Evolutionary conservation across 202 grass and related monocot genomes (phyloP).

Genomic region (Panicum virgatum): DNA sequence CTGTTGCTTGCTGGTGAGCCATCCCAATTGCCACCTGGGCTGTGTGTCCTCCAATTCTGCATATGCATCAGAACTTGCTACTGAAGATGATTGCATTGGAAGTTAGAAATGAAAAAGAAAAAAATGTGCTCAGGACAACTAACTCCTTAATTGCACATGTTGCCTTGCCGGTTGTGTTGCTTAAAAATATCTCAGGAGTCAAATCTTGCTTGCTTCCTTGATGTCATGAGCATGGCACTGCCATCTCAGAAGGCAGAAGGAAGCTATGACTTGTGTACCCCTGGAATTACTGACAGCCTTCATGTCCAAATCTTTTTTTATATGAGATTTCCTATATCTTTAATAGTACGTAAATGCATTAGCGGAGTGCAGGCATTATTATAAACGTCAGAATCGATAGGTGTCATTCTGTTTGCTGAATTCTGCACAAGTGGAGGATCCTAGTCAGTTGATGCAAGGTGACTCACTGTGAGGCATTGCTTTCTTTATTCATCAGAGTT

Average conservation of each 20-base stretch:
- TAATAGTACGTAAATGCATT: constrained; percentile 10
- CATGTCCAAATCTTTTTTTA: neutral
- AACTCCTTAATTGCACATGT: constrained; percentile 66
- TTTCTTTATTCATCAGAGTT: constrained; percentile 43
- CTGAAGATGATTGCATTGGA: constrained; percentile 54
- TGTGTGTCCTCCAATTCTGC: constrained; percentile 32
- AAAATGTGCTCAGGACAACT: constrained; percentile 43
- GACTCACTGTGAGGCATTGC: constrained; percentile 33
- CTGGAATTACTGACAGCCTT: constrained; percentile 45
- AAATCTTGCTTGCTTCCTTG: constrained; percentile 44
- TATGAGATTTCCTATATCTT: constrained; percentile 1
- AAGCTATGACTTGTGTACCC: constrained; percentile 51
- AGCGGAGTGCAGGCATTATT: neutral
- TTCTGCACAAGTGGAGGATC: constrained; percentile 46
- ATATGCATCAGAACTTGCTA: constrained; percentile 36
- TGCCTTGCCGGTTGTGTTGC: constrained; percentile 26
- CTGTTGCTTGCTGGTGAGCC: constrained; percentile 49
- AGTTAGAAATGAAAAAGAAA: constrained; percentile 39
- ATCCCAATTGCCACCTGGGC: constrained; percentile 42
- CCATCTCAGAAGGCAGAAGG: constrained; percentile 44
- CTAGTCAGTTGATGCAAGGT: constrained; percentile 41
- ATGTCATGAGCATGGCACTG: constrained; percentile 21
- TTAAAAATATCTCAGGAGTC: constrained; percentile 41
- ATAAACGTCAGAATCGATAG: constrained; percentile 36
- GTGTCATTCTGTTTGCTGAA: constrained; percentile 66